Percentiles rank a stretch among this genome's conserved stretches.
These are phyloP conservation scores for Penicillium glabrum DNA, from an alignment of 2,329 filamentous ascomycete genomes.

Conservation along the genomic window DNA sequence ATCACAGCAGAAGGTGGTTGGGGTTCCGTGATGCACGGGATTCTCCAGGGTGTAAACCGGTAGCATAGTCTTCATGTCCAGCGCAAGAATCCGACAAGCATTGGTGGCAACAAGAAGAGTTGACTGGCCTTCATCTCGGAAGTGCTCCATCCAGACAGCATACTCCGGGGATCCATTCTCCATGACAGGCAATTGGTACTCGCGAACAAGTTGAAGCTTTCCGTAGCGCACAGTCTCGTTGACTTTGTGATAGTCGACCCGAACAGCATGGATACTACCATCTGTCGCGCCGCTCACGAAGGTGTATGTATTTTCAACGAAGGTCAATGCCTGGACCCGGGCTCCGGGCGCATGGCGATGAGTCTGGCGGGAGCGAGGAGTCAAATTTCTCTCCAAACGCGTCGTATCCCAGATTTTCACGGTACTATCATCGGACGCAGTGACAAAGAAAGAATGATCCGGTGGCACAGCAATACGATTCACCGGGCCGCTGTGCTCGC, in stretches of 20 bases:
- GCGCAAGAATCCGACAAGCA: constrained; percentile 74
- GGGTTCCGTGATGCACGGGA: constrained; percentile 85
- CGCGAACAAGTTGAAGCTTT: constrained; percentile 71
- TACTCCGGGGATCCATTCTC: constrained; percentile 59
- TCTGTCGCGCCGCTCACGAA: constrained; percentile 90
- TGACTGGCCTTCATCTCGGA: constrained; percentile 77
- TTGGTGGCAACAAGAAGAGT: constrained; percentile 84
- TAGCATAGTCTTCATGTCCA: constrained; percentile 86
- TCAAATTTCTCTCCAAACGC: constrained; percentile 85
- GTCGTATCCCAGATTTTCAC: constrained; percentile 93
- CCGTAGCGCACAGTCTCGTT: constrained; percentile 69
- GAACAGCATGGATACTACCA: constrained; percentile 85
- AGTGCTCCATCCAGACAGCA: constrained; percentile 90
- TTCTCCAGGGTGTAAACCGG: constrained; percentile 79
- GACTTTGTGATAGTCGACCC: constrained; percentile 66
- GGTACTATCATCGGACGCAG: constrained; percentile 84
- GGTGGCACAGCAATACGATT: constrained; percentile 80
- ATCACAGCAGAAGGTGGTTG: constrained; percentile 88
- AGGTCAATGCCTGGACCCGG: constrained; percentile 78
- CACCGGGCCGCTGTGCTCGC: constrained; percentile 80
- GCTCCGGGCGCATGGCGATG: constrained; percentile 71
- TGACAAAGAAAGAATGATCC: constrained; percentile 93
- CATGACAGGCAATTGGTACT: constrained; percentile 65
- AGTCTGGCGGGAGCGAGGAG: constrained; percentile 81
- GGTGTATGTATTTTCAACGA: constrained; percentile 90